Evolutionary conservation across 1,284 basidiomycete species (phyloP).

Genomic region (Apiotrichum veenhuisii): DNA sequence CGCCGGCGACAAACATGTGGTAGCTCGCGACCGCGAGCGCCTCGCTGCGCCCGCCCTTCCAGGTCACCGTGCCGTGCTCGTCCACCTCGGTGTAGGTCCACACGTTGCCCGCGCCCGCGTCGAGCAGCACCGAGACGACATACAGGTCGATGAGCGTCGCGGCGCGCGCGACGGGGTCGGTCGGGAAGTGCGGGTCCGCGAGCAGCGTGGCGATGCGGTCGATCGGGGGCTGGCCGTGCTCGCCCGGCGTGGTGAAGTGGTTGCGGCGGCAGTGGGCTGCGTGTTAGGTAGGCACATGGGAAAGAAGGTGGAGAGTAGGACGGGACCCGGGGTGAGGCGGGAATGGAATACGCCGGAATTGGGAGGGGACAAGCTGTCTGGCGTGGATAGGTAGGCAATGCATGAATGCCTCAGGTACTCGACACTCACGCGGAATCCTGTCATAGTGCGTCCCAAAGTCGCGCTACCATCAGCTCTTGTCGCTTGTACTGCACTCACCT

Average conservation of each 20-base stretch:
- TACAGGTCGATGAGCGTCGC: conserved; percentile 82
- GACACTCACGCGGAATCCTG: conserved; percentile 43
- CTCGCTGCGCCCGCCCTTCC: conserved; percentile 71
- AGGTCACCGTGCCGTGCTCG: conserved; percentile 14
- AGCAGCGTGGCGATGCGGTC: conserved; percentile 55
- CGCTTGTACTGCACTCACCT: conserved; percentile 54
- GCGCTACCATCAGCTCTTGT: conserved; percentile 53
- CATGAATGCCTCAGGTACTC: background rate
- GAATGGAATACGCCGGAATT: no score
- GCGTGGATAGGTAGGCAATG: no score
- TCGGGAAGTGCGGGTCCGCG: conserved; percentile 31
- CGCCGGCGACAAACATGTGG: conserved; percentile 79
- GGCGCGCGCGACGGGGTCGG: conserved; percentile 58
- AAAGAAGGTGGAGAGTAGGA: no score
- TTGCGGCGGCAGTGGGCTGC: conserved; percentile 82
- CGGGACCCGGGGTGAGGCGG: no score
- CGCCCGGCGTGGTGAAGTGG: conserved; percentile 63
- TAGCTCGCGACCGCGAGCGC: conserved; percentile 88
- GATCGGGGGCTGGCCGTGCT: conserved; percentile 60
- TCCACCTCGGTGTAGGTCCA: conserved; percentile 72
- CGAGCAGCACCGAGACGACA: conserved; percentile 85
- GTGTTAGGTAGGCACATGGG: background rate
- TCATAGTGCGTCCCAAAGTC: conserved; percentile 73
- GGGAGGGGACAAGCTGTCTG: no score
- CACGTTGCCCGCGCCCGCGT: conserved; percentile 81